Percentiles rank a stretch among this genome's conserved stretches.
These are phyloP conservation scores for Epichloe aotearoae DNA, from an alignment of 2,329 filamentous ascomycete species.

Conservation along the genomic window DNA sequence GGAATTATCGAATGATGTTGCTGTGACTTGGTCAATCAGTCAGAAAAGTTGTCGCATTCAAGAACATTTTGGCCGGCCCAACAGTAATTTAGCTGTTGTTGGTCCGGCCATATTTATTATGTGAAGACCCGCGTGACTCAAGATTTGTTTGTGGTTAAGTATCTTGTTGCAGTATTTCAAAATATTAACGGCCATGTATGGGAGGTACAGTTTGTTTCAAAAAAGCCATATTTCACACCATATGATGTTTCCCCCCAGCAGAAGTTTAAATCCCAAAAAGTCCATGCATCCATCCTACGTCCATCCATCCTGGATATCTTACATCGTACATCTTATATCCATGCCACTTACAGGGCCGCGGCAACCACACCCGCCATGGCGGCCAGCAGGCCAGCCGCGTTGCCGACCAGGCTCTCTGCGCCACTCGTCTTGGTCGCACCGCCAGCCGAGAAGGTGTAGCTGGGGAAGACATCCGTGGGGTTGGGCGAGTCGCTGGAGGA, in stretches of 20 bases:
- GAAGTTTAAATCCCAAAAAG: neutral
- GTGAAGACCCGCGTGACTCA: too few relatives aligned
- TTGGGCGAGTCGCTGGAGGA: slow-evolving; percentile 6
- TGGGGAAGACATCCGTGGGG: slow-evolving; percentile 9
- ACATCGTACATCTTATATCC: neutral
- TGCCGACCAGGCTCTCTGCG: slow-evolving; percentile 15
- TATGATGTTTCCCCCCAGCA: neutral
- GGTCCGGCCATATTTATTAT: too few relatives aligned
- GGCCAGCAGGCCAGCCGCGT: slow-evolving; percentile 21
- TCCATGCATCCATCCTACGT: neutral
- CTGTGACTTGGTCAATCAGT: neutral
- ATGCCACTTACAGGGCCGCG: slow-evolving; percentile 19
- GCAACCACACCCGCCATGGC: slow-evolving; percentile 26
- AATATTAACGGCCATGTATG: too few relatives aligned
- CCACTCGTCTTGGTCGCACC: slow-evolving; percentile 13
- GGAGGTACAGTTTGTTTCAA: neutral
- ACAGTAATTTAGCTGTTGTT: too few relatives aligned
- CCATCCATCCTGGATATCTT: neutral
- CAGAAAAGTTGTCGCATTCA: too few relatives aligned
- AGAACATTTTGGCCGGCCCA: too few relatives aligned
- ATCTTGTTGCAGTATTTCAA: neutral
- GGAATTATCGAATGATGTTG: neutral
- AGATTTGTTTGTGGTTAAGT: neutral
- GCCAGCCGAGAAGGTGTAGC: slow-evolving; percentile 8
- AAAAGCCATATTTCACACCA: neutral